Base-by-base conservation (phyloP, 495 filamentous ascomycete genomes). In the Daldinia loculata region DNA sequence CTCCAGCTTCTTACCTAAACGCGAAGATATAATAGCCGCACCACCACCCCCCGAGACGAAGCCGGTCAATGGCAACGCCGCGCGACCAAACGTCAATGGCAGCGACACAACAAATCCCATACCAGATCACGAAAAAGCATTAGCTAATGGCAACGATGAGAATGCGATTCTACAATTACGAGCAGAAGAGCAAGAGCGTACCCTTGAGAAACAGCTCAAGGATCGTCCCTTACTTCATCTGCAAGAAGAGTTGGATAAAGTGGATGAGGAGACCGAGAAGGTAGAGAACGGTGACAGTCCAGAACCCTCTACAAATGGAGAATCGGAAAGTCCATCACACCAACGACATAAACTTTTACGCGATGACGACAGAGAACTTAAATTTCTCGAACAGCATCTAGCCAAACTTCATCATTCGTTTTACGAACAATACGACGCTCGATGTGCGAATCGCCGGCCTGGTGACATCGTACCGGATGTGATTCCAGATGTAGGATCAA, bases 1-100 rank as follows among this genome's bases (percentile, higher is more conserved):
- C 82, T 96, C 95, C 2, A 97, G 92, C 72, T 98, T 98, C 78
- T 78, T 99, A 59, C 96, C 95, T 0, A 95, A 97, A 76, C 89
- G 92, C 56, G 89, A 93, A 70, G 94, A 94, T 56, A 79, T 94
- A 24, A 86, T 87, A 56, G 70, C 82, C 0, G 67, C 81, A 36
- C 69, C 80, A 11, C 68, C 67, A 2, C 68, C 52, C 14, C 67
- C 68, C 29, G 63, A 73, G 50, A 59, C 67, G 51, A 70, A 69
- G 45, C 71, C 64, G 24, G 60, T 70, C 4, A 72, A 59, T 43
- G 65, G 70, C 19, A 71, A 72, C 12, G 59, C 52, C 19, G 45
- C 63, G 8, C 50, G 24, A 6, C 59, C 60, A 12, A 61, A 52
- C 4, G 45, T 41, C 30, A n/a, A 63, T 19, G 51, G 51, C 38